These are phyloP conservation scores for Pythium monospermum DNA, from an alignment of 352 stramenopile species.

Conservation along the genomic window DNA sequence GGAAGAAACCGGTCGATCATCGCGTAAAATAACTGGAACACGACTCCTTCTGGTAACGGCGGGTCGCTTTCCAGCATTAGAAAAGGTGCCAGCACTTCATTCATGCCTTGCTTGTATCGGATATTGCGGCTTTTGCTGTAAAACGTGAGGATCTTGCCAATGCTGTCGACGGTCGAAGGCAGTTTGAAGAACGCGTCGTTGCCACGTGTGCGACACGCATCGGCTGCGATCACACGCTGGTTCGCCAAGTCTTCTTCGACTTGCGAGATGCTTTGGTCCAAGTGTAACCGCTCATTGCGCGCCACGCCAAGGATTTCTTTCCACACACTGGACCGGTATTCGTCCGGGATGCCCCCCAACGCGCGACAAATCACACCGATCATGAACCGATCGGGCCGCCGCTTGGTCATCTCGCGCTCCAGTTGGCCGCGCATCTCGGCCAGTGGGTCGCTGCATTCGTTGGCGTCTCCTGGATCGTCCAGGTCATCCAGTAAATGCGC, in stretches of 20 bases:
- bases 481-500: neutral
- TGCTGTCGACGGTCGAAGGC: conserved; percentile 61
- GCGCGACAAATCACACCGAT: conserved; percentile 63
- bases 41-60: conserved; percentile 48
- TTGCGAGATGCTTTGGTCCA: conserved; percentile 66
- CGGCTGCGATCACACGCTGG: conserved; percentile 87
- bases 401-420: conserved; percentile 59
- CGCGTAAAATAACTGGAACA: conserved; percentile 88
- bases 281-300: conserved; percentile 46
- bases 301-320: conserved; percentile 73
- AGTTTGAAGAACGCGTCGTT: conserved; percentile 76
- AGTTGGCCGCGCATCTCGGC: conserved; percentile 34
- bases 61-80: conserved; percentile 58
- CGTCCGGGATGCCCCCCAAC: conserved; percentile 52
- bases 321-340: conserved; percentile 63
- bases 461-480: neutral
- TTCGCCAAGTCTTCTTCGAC: conserved; percentile 87
- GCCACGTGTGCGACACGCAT: conserved; percentile 79
- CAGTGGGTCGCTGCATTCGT: neutral
- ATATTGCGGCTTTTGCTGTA: conserved; percentile 90
- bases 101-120: conserved; percentile 93
- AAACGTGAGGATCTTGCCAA: conserved; percentile 88
- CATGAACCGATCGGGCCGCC: conserved; percentile 66
- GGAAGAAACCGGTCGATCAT: conserved; percentile 87
- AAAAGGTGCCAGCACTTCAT: conserved; percentile 91